Conservation (phyloP, 768 basidiomycete genomes). For the Boletus subcaerulescens region DNA sequence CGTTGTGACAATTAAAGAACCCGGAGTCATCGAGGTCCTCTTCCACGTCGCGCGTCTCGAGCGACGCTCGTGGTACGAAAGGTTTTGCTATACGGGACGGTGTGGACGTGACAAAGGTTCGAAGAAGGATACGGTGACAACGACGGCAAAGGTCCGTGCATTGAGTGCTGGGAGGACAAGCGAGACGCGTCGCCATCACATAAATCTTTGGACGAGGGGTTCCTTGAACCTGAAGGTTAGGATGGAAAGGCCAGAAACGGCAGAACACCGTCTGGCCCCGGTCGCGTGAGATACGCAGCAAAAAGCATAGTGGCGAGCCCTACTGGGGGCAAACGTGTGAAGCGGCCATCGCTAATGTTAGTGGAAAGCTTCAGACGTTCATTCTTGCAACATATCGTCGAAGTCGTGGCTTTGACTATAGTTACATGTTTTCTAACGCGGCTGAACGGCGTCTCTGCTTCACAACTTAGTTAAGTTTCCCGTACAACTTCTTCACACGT, state of each 20-base stretch:
- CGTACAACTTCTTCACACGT: slow-evolving; percentile 45
- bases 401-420: not conserved
- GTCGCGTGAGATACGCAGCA: too few species aligned
- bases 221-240: too few species aligned
- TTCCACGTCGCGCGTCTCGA: slow-evolving; percentile 2
- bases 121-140: not conserved
- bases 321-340: too few species aligned
- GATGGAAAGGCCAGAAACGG: too few species aligned
- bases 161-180: not conserved
- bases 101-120: slow-evolving; percentile 11
- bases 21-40: too few species aligned
- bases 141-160: slow-evolving; percentile 5
- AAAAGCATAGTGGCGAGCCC: too few species aligned
- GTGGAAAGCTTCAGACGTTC: too few species aligned
- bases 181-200: slow-evolving; percentile 11
- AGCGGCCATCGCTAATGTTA: too few species aligned
- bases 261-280: too few species aligned
- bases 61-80: slow-evolving; percentile 28
- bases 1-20: too few species aligned
- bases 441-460: too few species aligned
- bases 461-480: not conserved
- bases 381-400: not conserved
- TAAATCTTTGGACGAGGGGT: slow-evolving; percentile 2
- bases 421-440: not conserved
- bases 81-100: not conserved